A percentile compares a stretch with the other conserved stretches of the same genome.
phyloP scores from a whole-genome alignment of 2,329 filamentous ascomycete species.

The Nectriaceae sp. region DNA sequence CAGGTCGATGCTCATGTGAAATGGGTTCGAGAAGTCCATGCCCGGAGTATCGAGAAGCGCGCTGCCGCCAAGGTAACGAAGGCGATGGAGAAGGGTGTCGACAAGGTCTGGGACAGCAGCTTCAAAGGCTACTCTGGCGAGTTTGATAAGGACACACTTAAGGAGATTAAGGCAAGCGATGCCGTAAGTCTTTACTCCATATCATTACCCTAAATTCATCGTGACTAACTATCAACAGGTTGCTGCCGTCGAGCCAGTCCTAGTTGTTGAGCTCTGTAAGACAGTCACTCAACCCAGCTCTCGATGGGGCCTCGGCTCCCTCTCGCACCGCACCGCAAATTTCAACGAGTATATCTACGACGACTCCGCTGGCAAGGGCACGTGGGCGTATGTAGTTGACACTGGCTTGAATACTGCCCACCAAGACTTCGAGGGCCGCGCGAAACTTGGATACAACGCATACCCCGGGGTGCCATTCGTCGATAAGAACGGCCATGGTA shows the following conservation, averaged over 20 bases:
- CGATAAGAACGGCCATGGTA: constrained; percentile 47
- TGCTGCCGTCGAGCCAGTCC: constrained; percentile 35
- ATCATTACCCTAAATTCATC: constrained; percentile 1
- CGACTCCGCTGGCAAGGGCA: constrained; percentile 39
- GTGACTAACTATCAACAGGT: constrained; percentile 26
- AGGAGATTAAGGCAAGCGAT: constrained; percentile 39
- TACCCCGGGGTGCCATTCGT: constrained; percentile 33
- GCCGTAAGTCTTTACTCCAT: constrained; percentile 34
- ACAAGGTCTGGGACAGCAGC: constrained; percentile 33
- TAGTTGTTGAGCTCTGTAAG: constrained; percentile 29
- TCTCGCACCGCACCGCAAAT: constrained; percentile 42
- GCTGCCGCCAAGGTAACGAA: constrained; percentile 1
- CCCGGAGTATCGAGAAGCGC: constrained; percentile 35
- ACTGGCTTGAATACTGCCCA: constrained; percentile 53
- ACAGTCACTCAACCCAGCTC: constrained; percentile 36
- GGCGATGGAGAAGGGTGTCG: constrained; percentile 20
- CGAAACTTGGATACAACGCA: constrained; percentile 39
- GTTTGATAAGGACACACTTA: constrained; percentile 44
- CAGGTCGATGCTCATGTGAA: constrained; percentile 37
- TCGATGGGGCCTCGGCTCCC: constrained; percentile 47
- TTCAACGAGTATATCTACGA: constrained; percentile 44
- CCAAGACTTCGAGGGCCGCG: constrained; percentile 45
- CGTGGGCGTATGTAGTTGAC: constrained; percentile 56
- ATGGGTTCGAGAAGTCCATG: constrained; percentile 35
- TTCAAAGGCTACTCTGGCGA: constrained; percentile 45